Percentiles rank a stretch among this genome's conserved stretches.
phyloP scores from a whole-genome alignment of 371 early-diverging fungal genomes.

The Mucor sp. region DNA sequence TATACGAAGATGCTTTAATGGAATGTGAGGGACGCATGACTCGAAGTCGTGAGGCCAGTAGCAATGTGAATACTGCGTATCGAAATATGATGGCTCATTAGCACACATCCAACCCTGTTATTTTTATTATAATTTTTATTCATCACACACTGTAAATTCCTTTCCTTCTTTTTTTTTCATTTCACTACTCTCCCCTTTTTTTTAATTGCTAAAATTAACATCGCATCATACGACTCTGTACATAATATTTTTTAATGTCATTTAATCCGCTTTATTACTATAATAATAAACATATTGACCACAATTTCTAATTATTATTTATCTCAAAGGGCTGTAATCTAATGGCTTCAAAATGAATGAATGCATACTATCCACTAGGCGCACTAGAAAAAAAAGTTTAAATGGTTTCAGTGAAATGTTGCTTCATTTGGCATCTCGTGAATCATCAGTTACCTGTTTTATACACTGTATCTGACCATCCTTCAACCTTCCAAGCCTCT shows the following conservation, averaged over 20 bases:
- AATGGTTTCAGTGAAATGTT: background rate
- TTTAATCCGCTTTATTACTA: background rate
- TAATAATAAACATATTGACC: background rate
- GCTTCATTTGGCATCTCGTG: background rate
- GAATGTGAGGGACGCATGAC: slow-evolving; percentile 27
- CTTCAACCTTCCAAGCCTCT: slow-evolving; percentile 91
- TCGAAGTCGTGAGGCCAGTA: slow-evolving; percentile 25
- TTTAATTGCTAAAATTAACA: background rate
- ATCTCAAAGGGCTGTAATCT: slow-evolving; percentile 76
- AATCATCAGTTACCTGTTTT: slow-evolving; percentile 70
- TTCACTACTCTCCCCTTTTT: background rate
- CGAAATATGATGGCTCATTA: slow-evolving; percentile 21
- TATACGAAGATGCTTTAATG: slow-evolving; percentile 10
- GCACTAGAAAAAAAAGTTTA: slow-evolving; percentile 54
- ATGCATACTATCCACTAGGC: slow-evolving; percentile 83
- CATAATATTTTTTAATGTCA: slow-evolving; percentile 1
- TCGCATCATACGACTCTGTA: background rate
- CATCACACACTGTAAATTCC: background rate
- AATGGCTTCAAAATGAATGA: slow-evolving; percentile 83
- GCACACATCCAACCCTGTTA: background rate
- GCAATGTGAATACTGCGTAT: background rate
- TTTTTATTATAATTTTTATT: slow-evolving; percentile 1
- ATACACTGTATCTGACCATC: slow-evolving; percentile 92
- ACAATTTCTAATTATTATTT: slow-evolving; percentile 16
- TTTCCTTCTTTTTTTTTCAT: background rate